Base-by-base conservation (phyloP, 73 alveolate species). In the Stentor roeselii region DNA sequence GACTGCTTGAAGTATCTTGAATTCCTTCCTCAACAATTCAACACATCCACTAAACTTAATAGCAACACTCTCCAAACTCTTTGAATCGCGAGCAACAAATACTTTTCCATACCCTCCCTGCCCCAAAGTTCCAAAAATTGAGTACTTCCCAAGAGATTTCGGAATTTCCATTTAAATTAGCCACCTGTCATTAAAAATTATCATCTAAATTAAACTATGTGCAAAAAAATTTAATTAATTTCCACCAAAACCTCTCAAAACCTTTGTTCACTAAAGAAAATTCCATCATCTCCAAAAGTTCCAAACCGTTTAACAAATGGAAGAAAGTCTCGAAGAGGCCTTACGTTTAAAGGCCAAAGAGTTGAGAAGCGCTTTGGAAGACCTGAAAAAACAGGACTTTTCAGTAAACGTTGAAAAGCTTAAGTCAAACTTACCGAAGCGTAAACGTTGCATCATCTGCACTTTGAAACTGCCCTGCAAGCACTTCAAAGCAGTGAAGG, bases 381-480 rank as follows among this genome's bases (percentile, higher is more conserved):
- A 50, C 21, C 67, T 50, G 6, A 50, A 50, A 50, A 50, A 50
- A 50, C 67, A 50, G 6, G 67, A 50, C 67, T 50, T 50, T 50
- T 6, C 6, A 11, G 21, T 50, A 50, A 50, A 50, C 21, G 67
- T 50, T 50, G 67, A 50, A 50, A 50, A 50, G 67, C 80, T 67
- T 34, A 21, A 67, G 34, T n/a, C 80, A 67, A 21, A 21, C 11
- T 2, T 67, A 30, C 80, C 80, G 21, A 21, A 21, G n/a, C 80
- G 37, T 21, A 32, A 32, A 34, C n/a, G 80, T 14, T 67, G 80
- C 2, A 21, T 32, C 34, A 32, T 67, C 41, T 67, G 80, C 42
- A 67, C 80, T 67, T 34, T 67, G 34, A 67, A 67, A 2, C 27
- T 67, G 2, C 80, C 80, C 14, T 67, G 80, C 80, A 67, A 67